phyloP scores from a whole-genome alignment of 2,329 filamentous ascomycete genomes.

The Dactylellina drechsleri region DNA sequence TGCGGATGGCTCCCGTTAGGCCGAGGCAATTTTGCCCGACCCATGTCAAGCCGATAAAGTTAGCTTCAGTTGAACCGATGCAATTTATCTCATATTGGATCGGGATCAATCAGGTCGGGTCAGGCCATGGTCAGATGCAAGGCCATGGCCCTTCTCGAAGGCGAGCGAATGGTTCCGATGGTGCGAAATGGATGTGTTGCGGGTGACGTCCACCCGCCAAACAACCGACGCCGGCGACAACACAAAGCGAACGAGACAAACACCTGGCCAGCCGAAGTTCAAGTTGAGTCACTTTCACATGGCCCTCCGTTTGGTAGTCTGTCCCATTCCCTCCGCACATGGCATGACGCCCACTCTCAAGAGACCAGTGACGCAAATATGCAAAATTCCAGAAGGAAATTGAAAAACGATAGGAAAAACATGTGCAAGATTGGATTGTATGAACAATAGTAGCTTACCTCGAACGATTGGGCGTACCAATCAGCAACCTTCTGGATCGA shows the following conservation, averaged over 20 bases:
- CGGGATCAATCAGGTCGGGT: slow-evolving; percentile 16
- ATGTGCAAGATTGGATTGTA: slow-evolving; percentile 17
- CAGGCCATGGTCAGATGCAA: not conserved
- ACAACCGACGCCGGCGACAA: slow-evolving; percentile 43
- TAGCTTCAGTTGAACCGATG: slow-evolving; percentile 29
- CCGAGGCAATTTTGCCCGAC: slow-evolving; percentile 55
- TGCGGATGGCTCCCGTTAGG: slow-evolving; percentile 57
- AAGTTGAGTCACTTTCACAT: slow-evolving; percentile 54
- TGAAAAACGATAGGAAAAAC: slow-evolving; percentile 1
- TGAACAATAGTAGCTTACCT: slow-evolving; percentile 70
- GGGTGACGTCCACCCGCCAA: slow-evolving; percentile 25
- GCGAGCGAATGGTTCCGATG: slow-evolving; percentile 51
- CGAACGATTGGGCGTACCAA: slow-evolving; percentile 99
- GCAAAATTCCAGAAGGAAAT: slow-evolving; percentile 3
- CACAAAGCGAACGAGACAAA: slow-evolving; percentile 28
- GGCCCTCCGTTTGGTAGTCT: slow-evolving; percentile 11
- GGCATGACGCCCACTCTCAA: not conserved
- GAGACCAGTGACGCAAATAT: slow-evolving; percentile 9
- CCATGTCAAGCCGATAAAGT: slow-evolving; percentile 51
- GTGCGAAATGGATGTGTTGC: slow-evolving; percentile 39
- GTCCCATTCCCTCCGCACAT: too few relatives aligned
- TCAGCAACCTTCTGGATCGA: slow-evolving; percentile 94
- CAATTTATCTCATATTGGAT: slow-evolving; percentile 15
- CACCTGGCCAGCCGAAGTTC: slow-evolving; percentile 42
- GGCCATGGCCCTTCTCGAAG: slow-evolving; percentile 14